Conservation (phyloP, 1,139 yeast species). For the Nakaseomyces glabratus region DNA sequence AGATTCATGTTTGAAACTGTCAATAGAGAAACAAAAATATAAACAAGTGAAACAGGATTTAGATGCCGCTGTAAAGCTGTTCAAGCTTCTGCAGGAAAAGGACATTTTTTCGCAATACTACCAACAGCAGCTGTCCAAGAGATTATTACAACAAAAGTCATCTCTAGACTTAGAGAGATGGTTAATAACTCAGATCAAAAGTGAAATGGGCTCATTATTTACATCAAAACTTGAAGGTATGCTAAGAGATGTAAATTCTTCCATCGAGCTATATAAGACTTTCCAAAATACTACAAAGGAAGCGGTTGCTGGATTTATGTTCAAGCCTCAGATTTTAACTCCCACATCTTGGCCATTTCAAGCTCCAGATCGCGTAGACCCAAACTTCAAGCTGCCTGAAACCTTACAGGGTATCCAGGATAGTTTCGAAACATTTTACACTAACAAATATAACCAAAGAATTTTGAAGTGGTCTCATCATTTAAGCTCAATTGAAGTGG, state of each 20-base stretch:
- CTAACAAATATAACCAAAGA: slow-evolving; percentile 61
- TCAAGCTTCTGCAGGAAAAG: slow-evolving; percentile 68
- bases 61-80: slow-evolving; percentile 49
- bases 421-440: slow-evolving; percentile 44
- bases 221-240: slow-evolving; percentile 78
- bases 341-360: slow-evolving; percentile 32
- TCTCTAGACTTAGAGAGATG: slow-evolving; percentile 59
- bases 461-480: slow-evolving; percentile 76
- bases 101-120: slow-evolving; percentile 82
- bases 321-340: slow-evolving; percentile 47
- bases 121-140: slow-evolving; percentile 81
- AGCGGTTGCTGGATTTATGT: slow-evolving; percentile 28
- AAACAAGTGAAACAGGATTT: slow-evolving; percentile 49
- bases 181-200: slow-evolving; percentile 60
- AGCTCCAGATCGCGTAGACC: slow-evolving; percentile 14
- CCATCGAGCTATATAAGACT: slow-evolving; percentile 14
- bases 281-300: slow-evolving; percentile 31
- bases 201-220: slow-evolving; percentile 73
- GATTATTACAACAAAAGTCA: slow-evolving; percentile 54
- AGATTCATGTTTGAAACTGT: slow-evolving; percentile 42
- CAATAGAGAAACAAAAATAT: slow-evolving; percentile 50
- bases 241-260: slow-evolving; percentile 67
- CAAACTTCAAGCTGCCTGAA: slow-evolving; percentile 44
- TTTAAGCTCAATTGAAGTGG: slow-evolving; percentile 71
- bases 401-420: slow-evolving; percentile 36